Evolutionary conservation across 2,329 filamentous ascomycete species (phyloP), one percentile per base, ranked within the genome.

Genomic region (Penicillium janthinellum): DNA sequence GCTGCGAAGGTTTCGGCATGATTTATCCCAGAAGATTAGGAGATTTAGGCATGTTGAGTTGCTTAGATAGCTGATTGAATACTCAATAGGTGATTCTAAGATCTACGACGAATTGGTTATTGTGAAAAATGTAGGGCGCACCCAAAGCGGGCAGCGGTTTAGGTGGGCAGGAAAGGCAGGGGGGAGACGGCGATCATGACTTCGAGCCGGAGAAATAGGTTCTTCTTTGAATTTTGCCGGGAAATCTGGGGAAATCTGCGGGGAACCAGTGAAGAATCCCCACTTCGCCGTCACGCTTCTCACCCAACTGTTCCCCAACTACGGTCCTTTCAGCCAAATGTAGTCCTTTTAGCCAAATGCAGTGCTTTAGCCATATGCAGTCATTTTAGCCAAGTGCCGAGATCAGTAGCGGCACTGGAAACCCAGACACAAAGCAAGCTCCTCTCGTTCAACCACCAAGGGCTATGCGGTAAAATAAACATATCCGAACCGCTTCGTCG

Each of bases 221-320:
- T 22, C 22, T 22, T 2, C 22, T 2, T 22, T 22, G 22, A 22
- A 22, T 22, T 22, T 22, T 22, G 22, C 22, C 22, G 22, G 22
- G 22, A 22, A 22, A 22, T 22, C 22, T 22, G 22, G 22, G 22
- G 22, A 22, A 22, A 22, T 51, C 34, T 51, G 48, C 12, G 51
- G 57, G 57, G 57, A 52, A 51, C 31, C 37, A 10, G 44, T 59
- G 57, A 59, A 59, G 57, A 59, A 56, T 59, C 20, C 44, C 52
- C 25, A 45, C 51, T 47, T 59, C 52, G 38, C 52, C 39, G 15
- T 59, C 57, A 51, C 52, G 34, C 45, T 52, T 15, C 51, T 51
- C 39, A 57, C 28, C 47, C 55, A 39, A 47, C 28, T 51, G 45
- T 35, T 17, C 20, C 2, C 28, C 28, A 49, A 35, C 45, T 58